phyloP scores from a whole-genome alignment of 768 basidiomycete genomes.

The Stropharia rugosoannulata region DNA sequence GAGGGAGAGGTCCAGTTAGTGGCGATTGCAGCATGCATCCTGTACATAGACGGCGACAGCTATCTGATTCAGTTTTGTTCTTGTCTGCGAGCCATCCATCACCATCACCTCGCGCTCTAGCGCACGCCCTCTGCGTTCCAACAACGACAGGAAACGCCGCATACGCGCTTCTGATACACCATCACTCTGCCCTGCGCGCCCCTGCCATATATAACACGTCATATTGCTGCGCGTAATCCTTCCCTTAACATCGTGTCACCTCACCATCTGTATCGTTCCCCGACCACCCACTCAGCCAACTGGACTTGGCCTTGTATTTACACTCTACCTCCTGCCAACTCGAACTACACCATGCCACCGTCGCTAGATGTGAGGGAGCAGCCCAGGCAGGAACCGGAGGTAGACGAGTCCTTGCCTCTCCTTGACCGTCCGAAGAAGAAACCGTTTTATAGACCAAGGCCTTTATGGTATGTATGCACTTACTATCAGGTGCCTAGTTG shows the following conservation, averaged over 20 bases:
- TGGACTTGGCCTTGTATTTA: background rate
- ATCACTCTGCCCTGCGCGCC: conserved; percentile 4
- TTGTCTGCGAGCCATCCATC: background rate
- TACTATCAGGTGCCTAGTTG: background rate
- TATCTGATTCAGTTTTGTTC: background rate
- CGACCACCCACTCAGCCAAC: conserved; percentile 13
- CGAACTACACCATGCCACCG: background rate
- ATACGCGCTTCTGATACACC: background rate
- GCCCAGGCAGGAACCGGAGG: conserved; percentile 22
- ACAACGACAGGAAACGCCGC: background rate
- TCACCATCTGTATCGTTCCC: conserved; percentile 2
- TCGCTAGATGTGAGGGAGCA: conserved; percentile 1
- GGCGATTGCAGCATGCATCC: background rate
- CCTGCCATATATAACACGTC: conserved; percentile 6
- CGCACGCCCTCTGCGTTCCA: background rate
- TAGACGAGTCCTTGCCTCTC: conserved; percentile 17
- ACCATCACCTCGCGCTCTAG: background rate
- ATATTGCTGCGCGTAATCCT: background rate
- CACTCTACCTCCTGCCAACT: conserved; percentile 2
- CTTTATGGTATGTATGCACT: conserved; percentile 41
- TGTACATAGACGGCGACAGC: background rate
- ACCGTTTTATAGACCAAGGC: conserved; percentile 51
- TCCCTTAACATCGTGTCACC: background rate
- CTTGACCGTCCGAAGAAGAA: conserved; percentile 31
- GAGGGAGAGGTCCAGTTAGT: background rate